Conservation (phyloP, 2,329 filamentous ascomycete species). For the Xylaria sp. region DNA sequence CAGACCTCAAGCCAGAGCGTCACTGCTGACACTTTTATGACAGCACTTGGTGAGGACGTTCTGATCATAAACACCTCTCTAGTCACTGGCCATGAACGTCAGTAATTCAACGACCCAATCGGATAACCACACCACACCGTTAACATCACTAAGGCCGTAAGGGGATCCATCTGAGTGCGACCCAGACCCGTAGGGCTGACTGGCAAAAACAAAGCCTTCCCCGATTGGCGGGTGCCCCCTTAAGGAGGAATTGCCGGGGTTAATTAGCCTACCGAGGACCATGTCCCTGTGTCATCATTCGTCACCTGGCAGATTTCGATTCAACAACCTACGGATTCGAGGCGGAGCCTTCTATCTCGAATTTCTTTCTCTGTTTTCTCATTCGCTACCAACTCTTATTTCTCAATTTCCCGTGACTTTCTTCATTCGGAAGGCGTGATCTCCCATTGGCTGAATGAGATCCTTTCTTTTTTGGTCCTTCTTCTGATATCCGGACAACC, state of each 20-base stretch:
- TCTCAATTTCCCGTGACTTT: not conserved
- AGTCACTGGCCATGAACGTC: no score
- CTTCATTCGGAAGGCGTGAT: not conserved
- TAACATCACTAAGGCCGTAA: conserved; percentile 20
- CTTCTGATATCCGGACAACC: not conserved
- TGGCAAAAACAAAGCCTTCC: conserved; percentile 1
- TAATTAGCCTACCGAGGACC: conserved; percentile 10
- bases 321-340: conserved; percentile 1
- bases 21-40: not conserved
- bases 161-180: not conserved
- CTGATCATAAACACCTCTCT: not conserved
- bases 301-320: conserved; percentile 1
- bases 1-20: not conserved
- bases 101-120: conserved; percentile 17
- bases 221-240: conserved; percentile 26
- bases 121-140: not conserved
- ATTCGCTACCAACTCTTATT: conserved; percentile 12
- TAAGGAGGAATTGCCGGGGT: conserved; percentile 13
- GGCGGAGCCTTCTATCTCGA: conserved; percentile 1
- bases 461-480: not conserved
- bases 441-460: conserved; percentile 9
- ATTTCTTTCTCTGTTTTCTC: not conserved
- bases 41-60: not conserved
- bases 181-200: conserved; percentile 26
- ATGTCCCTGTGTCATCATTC: not conserved